phyloP scores from a whole-genome alignment of 2,329 filamentous ascomycete genomes.

The Colletotrichum sp. region DNA sequence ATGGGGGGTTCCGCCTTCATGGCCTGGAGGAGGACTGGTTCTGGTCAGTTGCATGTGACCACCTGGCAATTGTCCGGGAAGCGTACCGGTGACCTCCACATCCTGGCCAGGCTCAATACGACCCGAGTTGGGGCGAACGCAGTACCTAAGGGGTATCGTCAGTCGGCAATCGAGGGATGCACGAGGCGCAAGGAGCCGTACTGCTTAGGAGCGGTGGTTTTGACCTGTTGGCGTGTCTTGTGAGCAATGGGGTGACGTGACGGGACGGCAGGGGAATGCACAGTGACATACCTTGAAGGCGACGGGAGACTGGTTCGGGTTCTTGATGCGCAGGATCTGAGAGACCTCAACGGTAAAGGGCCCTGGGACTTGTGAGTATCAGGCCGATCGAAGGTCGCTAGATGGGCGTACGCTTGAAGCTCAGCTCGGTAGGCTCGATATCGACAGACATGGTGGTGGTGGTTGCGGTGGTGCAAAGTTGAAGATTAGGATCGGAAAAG shows the following conservation, averaged over 20 bases:
- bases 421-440: slow-evolving; percentile 88
- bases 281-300: slow-evolving; percentile 68
- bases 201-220: slow-evolving; percentile 99
- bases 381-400: slow-evolving; percentile 13
- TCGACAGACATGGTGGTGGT: slow-evolving; percentile 84
- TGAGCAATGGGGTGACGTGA: slow-evolving; percentile 11
- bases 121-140: slow-evolving; percentile 95
- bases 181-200: slow-evolving; percentile 55
- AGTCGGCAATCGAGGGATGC: slow-evolving; percentile 25
- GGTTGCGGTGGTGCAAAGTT: slow-evolving; percentile 15
- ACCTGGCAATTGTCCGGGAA: slow-evolving; percentile 6
- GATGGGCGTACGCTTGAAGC: slow-evolving; percentile 82
- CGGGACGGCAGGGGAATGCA: background rate
- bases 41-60: slow-evolving; percentile 27
- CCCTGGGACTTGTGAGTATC: slow-evolving; percentile 45
- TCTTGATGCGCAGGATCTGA: slow-evolving; percentile 68
- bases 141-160: slow-evolving; percentile 71
- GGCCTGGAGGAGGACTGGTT: slow-evolving; percentile 86
- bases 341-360: slow-evolving; percentile 71
- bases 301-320: slow-evolving; percentile 65
- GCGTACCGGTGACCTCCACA: slow-evolving; percentile 90
- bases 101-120: slow-evolving; percentile 89
- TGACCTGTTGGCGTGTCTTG: slow-evolving; percentile 67
- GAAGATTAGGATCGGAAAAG: slow-evolving; percentile 3
- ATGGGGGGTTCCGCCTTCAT: slow-evolving; percentile 93